Percentiles rank a stretch among this genome's conserved stretches.
phyloP scores from a whole-genome alignment of 1,139 yeast genomes.

The Saccharomyces pastorianus region DNA sequence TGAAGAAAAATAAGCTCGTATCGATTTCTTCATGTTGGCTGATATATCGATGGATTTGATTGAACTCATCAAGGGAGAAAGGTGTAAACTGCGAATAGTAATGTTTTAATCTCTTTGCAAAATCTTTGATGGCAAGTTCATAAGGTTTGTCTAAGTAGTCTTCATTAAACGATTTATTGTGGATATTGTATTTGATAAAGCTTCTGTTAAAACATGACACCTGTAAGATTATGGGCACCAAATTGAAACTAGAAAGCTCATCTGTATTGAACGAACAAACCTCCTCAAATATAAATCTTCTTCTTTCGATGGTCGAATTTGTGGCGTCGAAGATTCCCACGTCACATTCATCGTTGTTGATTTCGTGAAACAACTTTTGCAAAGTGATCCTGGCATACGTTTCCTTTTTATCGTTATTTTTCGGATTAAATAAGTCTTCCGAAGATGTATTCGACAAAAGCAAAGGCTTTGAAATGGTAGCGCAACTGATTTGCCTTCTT shows the following conservation, averaged over 20 bases:
- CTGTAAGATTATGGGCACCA: conserved; percentile 37
- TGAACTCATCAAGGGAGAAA: conserved; percentile 43
- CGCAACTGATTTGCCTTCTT: conserved; percentile 36
- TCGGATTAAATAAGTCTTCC: conserved; percentile 42
- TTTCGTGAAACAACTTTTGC: conserved; percentile 40
- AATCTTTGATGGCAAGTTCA: conserved; percentile 49
- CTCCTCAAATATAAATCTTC: conserved; percentile 33
- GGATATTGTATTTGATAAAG: conserved; percentile 48
- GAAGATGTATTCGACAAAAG: conserved; percentile 24
- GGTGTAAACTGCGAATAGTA: conserved; percentile 53
- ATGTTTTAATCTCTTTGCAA: conserved; percentile 47
- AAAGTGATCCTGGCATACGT: conserved; percentile 53
- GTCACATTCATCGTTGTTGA: conserved; percentile 40
- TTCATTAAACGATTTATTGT: conserved; percentile 50
- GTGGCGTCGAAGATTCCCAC: conserved; percentile 69
- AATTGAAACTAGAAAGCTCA: conserved; percentile 16
- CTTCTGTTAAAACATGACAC: conserved; percentile 39
- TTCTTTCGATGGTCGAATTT: conserved; percentile 50
- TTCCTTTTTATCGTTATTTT: conserved; percentile 46
- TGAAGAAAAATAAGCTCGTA: conserved; percentile 16
- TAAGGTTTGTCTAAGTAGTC: conserved; percentile 46
- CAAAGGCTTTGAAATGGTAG: conserved; percentile 15
- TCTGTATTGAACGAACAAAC: conserved; percentile 21
- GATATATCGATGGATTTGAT: conserved; percentile 4
- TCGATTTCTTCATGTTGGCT: conserved; percentile 1